phyloP scores from a whole-genome alignment of 1,139 yeast genomes.

The Candida pseudocylindracea region DNA sequence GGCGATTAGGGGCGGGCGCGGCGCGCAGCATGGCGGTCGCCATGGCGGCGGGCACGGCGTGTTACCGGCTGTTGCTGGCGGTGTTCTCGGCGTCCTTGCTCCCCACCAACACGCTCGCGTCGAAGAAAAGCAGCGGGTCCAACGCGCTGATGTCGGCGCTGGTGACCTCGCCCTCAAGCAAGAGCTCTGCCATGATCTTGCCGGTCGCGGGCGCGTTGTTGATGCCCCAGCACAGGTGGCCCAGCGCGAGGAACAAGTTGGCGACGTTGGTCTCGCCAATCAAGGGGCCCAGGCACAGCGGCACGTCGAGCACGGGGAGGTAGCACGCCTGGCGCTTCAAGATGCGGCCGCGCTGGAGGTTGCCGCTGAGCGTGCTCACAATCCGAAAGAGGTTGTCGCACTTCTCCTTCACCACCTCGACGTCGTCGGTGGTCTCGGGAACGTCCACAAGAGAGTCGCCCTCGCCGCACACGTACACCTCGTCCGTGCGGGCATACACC shows the following conservation, averaged over 20 bases:
- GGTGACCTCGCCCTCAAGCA: constrained; percentile 63
- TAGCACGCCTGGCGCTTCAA: constrained; percentile 86
- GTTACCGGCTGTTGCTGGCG: no score
- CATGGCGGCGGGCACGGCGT: no score
- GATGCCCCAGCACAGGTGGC: constrained; percentile 98
- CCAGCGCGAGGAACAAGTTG: constrained; percentile 62
- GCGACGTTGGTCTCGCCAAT: constrained; percentile 83
- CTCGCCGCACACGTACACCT: constrained; percentile 94
- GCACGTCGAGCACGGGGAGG: constrained; percentile 82
- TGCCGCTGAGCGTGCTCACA: constrained; percentile 60
- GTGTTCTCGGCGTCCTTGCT: no score
- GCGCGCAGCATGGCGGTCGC: no score
- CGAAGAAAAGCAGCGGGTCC: constrained; percentile 74
- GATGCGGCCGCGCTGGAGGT: constrained; percentile 52
- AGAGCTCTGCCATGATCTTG: constrained; percentile 66
- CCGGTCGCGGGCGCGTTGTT: constrained; percentile 97
- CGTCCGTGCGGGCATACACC: constrained; percentile 86
- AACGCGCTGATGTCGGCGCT: constrained; percentile 65
- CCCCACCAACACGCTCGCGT: constrained; percentile 25
- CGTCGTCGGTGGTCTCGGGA: constrained; percentile 89
- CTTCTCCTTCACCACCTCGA: constrained; percentile 66
- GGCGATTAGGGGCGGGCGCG: no score
- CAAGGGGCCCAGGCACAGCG: constrained; percentile 80
- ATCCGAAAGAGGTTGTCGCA: constrained; percentile 74
- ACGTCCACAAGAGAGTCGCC: constrained; percentile 80